Conservation (phyloP, 805 yeast species). For the Wickerhamiella domercqiae region DNA sequence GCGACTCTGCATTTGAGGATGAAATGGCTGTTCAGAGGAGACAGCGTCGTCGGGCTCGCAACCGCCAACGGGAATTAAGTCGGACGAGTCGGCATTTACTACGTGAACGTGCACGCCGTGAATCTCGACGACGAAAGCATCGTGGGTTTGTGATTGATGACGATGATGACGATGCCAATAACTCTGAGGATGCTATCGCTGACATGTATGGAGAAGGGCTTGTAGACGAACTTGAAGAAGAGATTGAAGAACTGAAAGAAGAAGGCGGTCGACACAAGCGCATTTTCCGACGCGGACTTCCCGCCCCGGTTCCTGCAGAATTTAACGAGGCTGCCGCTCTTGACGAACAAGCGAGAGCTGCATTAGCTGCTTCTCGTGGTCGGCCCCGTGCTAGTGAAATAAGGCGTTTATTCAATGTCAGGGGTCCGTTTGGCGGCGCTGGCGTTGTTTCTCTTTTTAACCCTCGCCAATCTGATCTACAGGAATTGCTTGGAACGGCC, state of each 20-base stretch:
- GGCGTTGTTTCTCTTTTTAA: conserved; percentile 67
- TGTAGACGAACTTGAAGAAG: background rate
- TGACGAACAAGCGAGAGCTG: background rate
- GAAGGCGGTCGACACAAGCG: background rate
- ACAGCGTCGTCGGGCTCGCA: background rate
- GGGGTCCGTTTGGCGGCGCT: conserved; percentile 96
- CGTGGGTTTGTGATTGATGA: background rate
- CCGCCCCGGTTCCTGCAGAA: background rate
- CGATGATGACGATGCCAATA: background rate
- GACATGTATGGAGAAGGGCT: background rate
- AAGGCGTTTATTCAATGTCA: conserved; percentile 74
- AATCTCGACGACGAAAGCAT: conserved; percentile 1
- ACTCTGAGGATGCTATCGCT: background rate
- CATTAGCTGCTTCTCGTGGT: background rate
- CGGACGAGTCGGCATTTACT: background rate
- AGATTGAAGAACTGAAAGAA: background rate
- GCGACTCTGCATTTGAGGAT: background rate
- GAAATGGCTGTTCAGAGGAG: background rate
- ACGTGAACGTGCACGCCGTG: background rate
- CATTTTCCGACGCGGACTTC: background rate
- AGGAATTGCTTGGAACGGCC: conserved; percentile 5
- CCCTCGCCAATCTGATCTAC: conserved; percentile 9
- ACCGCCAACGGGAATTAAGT: background rate
- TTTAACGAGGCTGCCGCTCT: background rate
- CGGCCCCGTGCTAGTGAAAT: conserved; percentile 16